Base-by-base conservation (phyloP, 148 eudicot species). In the Bassia scoparia region DNA sequence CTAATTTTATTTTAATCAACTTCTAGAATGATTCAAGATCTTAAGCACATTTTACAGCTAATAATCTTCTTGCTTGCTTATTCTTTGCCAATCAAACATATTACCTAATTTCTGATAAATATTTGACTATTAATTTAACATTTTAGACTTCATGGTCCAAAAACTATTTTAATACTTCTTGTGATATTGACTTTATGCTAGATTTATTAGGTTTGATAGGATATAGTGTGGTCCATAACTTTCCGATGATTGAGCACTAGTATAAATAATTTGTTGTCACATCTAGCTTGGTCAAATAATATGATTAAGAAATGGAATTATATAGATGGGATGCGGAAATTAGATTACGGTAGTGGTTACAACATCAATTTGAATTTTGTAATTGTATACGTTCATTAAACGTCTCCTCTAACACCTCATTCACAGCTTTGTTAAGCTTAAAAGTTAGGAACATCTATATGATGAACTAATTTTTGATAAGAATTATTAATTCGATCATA, bases 121-220 rank as follows among this genome's bases (percentile, higher is more conserved):
- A 31, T 50, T 52, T 69, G 60, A 69, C 72, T 31, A 31, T 3
- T 23, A 37, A 70, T 54, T 17, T 26, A 26, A 43, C 16, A 12
- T 27, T 43, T 27, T n/a, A 17, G 23, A 73, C 29, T 23, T 26
- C 5, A 29, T n/a, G 50, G 48, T 26, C 46, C 16, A 15, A 41
- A 46, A 2, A 41, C 41, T 67, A 14, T 23, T 21, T 11, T 26
- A 77, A 21, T 59, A 33, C 5, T 2, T 31, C 21, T 38, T 37
- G 62, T 38, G 31, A 65, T 16, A 23, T 65, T 55, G 72, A 77
- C 78, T 76, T 68, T 38, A 43, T 49, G 52, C 35, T 12, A 52
- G 18, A 17, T 74, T 64, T 71, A 26, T 41, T 43, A 41, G 58
- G 76, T 56, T 77, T 71, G 76, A 64, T 77, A 72, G 67, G 70